Evolutionary conservation across 805 yeast genomes (phyloP), one percentile per base, ranked within the genome.

Genomic region (Ogataea nakhonphanomensis): DNA sequence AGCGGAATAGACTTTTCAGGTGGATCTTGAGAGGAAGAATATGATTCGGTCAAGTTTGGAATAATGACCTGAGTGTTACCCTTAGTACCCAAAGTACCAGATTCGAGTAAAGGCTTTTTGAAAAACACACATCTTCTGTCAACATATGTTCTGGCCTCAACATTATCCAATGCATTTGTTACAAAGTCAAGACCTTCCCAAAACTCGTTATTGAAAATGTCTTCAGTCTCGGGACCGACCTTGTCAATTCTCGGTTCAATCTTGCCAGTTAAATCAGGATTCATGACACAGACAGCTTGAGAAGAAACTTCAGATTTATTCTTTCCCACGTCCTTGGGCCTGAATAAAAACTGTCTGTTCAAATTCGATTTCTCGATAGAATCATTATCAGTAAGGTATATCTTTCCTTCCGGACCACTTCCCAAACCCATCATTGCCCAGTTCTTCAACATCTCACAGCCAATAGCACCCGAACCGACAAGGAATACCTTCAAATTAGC

Each of bases 381-480:
- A 60, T 93, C 99, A 60, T 82, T 93, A 65, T 91, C 99, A 20
- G 99, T 93, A 33, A 93, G 82, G 38, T 68, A 66, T 45, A 93
- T 85, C 54, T 78, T 75, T 55, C 99, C 99, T 3, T 84, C 64
- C 28, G 90, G 87, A 30, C 98, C 98, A 17, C 95, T 74, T 25
- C 95, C 98, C 38, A 93, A 69, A 32, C 99, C 99, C 78, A 90
- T 74, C 76, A 93, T 75, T 5, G 99, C 96, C 98, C 98, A 93
- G 59, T 88, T 90, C 67, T 93, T 93, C 57, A 93, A 73, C 90
- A 93, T 91, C 67, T 93, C 99, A 70, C 99, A 93, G 28, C 99
- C 99, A 70, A 93, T 93, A 13, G 99, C 99, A 61, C 99, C 99
- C 1, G 97, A 74, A 32, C 99, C 99, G 29, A 93, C 99, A 50